These are phyloP conservation scores for Stemphylium vesicarium DNA, from an alignment of 2,329 filamentous ascomycete species.

Conservation along the genomic window DNA sequence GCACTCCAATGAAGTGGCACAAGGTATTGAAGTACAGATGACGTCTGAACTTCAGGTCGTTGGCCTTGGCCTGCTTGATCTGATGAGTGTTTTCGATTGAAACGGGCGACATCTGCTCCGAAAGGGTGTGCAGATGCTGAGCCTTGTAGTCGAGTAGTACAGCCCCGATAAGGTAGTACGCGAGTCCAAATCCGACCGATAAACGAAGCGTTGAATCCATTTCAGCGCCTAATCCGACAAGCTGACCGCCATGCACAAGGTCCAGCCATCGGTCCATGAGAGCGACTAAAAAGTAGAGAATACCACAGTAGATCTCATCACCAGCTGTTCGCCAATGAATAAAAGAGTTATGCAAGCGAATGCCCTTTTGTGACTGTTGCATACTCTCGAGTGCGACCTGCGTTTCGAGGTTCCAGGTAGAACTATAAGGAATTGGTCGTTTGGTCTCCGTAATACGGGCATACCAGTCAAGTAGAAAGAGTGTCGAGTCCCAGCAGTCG, in stretches of 20 bases:
- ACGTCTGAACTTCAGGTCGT: conserved; percentile 55
- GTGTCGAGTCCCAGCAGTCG: conserved; percentile 59
- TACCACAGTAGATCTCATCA: conserved; percentile 60
- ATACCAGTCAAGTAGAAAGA: conserved; percentile 63
- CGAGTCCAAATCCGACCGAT: conserved; percentile 62
- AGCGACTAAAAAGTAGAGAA: conserved; percentile 62
- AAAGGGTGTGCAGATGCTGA: conserved; percentile 56
- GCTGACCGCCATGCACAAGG: conserved; percentile 53
- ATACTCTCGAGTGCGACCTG: conserved; percentile 62
- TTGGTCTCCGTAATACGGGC: conserved; percentile 56
- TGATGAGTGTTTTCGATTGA: conserved; percentile 52
- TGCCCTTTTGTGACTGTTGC: conserved; percentile 60
- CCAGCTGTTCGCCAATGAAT: conserved; percentile 65
- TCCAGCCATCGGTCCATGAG: conserved; percentile 63
- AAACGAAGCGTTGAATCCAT: conserved; percentile 50
- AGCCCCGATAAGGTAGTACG: conserved; percentile 64
- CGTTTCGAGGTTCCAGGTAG: conserved; percentile 64
- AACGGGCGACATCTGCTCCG: conserved; percentile 51
- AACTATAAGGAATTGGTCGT: conserved; percentile 61
- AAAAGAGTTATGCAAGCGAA: conserved; percentile 63
- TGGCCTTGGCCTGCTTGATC: conserved; percentile 54
- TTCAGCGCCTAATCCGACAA: conserved; percentile 43
- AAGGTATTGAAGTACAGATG: conserved; percentile 60
- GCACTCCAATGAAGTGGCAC: conserved; percentile 57
- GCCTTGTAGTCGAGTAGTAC: conserved; percentile 63